Percentiles rank a stretch among this genome's conserved stretches.
phyloP scores from a whole-genome alignment of 352 stramenopile species.

The Pelagophyceae sp. region DNA sequence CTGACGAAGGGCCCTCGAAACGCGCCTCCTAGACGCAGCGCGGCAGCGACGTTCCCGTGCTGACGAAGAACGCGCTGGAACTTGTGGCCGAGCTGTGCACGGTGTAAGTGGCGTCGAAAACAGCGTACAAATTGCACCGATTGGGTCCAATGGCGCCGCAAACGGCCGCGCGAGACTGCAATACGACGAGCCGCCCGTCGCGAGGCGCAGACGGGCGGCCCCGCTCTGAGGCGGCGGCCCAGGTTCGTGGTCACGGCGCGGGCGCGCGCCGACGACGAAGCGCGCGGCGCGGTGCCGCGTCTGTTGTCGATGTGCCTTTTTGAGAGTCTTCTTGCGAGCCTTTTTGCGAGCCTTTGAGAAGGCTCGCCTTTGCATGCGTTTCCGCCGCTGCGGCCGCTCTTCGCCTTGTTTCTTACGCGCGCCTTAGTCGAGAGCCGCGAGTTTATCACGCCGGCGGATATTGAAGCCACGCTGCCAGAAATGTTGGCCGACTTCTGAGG shows the following conservation, averaged over 20 bases:
- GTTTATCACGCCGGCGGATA: neutral
- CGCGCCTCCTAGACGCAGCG: too few species aligned
- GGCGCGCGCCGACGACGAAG: neutral
- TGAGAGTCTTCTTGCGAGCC: neutral
- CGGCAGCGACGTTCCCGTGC: neutral
- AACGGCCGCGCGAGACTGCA: too few species aligned
- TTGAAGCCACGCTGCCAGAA: neutral
- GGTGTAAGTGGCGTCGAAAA: neutral
- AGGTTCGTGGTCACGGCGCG: too few species aligned
- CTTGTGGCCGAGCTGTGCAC: neutral
- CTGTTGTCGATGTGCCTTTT: neutral
- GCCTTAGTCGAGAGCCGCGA: slow-evolving; percentile 3
- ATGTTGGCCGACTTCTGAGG: slow-evolving; percentile 1
- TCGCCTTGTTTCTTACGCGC: neutral
- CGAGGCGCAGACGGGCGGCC: too few species aligned
- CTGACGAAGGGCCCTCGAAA: too few species aligned
- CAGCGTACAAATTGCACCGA: neutral
- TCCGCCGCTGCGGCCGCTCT: neutral
- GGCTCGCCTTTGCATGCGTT: too few species aligned
- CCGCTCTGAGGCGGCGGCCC: too few species aligned
- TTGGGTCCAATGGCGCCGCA: too few species aligned
- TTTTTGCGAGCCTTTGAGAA: neutral
- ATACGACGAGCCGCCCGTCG: too few species aligned
- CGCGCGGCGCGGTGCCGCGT: too few species aligned
- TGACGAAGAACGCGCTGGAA: neutral